Percentiles rank a stretch among this genome's conserved stretches.
These are phyloP conservation scores for Camelina laxa DNA, from an alignment of 345 rosid genomes.

Conservation along the genomic window DNA sequence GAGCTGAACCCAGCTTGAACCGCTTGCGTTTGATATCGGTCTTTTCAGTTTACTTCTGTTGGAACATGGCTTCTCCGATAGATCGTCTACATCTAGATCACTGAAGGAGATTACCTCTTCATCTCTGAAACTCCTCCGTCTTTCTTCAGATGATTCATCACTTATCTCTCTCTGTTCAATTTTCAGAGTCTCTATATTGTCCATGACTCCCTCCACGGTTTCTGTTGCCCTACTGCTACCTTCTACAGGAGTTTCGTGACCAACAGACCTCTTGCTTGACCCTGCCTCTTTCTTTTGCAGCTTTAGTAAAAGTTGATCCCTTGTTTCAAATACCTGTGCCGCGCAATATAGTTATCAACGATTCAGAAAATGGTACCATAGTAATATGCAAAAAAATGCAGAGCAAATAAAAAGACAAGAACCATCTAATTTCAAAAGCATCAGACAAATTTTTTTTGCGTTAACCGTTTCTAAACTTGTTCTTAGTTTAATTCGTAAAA, in stretches of 20 bases:
- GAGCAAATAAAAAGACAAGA: background rate
- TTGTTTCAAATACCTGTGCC: slow-evolving; percentile 58
- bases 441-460: background rate
- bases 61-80: slow-evolving; percentile 40
- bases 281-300: slow-evolving; percentile 48
- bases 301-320: slow-evolving; percentile 62
- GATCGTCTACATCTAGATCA: slow-evolving; percentile 62
- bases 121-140: slow-evolving; percentile 40
- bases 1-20: slow-evolving; percentile 70
- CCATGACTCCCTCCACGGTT: slow-evolving; percentile 34
- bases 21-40: slow-evolving; percentile 49
- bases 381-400: background rate
- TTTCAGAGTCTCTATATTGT: slow-evolving; percentile 41
- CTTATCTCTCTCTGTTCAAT: slow-evolving; percentile 45
- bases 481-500: slow-evolving; percentile 1
- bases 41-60: slow-evolving; percentile 27
- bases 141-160: slow-evolving; percentile 53
- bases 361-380: background rate
- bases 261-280: slow-evolving; percentile 28
- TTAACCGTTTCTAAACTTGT: background rate
- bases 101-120: slow-evolving; percentile 64
- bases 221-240: slow-evolving; percentile 29
- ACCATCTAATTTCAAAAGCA: background rate
- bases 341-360: background rate
- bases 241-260: slow-evolving; percentile 36